Evolutionary conservation across 2,329 filamentous ascomycete genomes (phyloP).

Genomic region (Penicillium fuscoglaucum): DNA sequence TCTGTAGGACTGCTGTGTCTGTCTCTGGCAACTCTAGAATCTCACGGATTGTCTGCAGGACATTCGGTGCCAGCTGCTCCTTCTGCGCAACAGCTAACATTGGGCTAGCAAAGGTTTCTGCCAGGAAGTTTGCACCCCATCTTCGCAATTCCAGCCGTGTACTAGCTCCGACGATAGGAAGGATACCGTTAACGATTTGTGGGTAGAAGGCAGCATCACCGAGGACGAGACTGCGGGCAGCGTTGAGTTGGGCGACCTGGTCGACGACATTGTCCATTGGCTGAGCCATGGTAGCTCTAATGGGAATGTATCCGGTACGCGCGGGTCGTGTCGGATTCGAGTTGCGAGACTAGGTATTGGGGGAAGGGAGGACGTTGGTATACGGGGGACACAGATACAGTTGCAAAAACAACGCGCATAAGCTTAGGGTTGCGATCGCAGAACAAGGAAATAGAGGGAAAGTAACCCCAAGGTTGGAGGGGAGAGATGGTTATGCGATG

Average conservation of each 20-base stretch:
- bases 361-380: conserved; percentile 8
- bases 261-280: conserved; percentile 62
- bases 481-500: neutral
- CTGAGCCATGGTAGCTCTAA: conserved; percentile 53
- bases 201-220: conserved; percentile 85
- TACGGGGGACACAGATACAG: conserved; percentile 13
- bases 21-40: conserved; percentile 71
- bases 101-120: conserved; percentile 94
- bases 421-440: neutral
- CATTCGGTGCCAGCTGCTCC: conserved; percentile 71
- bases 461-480: neutral
- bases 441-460: neutral
- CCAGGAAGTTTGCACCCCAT: conserved; percentile 96
- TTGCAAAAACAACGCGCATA: conserved; percentile 14
- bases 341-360: neutral
- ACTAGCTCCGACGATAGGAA: conserved; percentile 81
- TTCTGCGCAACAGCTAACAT: conserved; percentile 75
- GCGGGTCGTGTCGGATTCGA: conserved; percentile 4
- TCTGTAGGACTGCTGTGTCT: conserved; percentile 79
- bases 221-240: conserved; percentile 85
- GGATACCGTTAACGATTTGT: conserved; percentile 84
- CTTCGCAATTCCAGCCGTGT: conserved; percentile 77
- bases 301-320: conserved; percentile 11
- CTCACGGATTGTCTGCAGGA: conserved; percentile 73
- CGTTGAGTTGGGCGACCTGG: conserved; percentile 83